phyloP scores from a whole-genome alignment of 2,329 filamentous ascomycete species.

The Calonectria montana region DNA sequence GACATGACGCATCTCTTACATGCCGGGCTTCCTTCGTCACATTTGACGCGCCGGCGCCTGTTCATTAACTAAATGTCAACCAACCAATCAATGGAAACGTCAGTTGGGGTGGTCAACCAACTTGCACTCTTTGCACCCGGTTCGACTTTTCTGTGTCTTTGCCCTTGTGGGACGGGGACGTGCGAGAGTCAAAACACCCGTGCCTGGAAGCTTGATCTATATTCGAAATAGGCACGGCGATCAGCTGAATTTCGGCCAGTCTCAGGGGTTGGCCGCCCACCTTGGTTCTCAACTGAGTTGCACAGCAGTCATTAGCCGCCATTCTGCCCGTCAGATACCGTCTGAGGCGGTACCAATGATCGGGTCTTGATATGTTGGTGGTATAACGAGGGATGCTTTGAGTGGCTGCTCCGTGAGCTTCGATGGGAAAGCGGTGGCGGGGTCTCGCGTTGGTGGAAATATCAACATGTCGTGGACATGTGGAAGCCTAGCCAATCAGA shows the following conservation, averaged over 20 bases:
- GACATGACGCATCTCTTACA: constrained; percentile 30
- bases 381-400: not conserved
- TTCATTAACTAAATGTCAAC: not conserved
- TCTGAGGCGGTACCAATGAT: not conserved
- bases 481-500: not conserved
- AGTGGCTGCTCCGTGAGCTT: not conserved
- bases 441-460: not conserved
- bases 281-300: constrained; percentile 9
- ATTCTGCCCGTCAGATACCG: not conserved
- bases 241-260: not conserved
- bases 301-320: not conserved
- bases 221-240: not conserved
- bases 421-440: not conserved
- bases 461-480: not conserved
- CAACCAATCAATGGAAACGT: not conserved
- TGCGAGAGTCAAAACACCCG: constrained; percentile 25
- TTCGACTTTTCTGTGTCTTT: constrained; percentile 35
- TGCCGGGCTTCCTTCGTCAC: constrained; percentile 35
- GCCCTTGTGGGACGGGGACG: constrained; percentile 21
- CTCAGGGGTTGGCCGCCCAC: constrained; percentile 1
- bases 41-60: constrained; percentile 41
- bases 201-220: constrained; percentile 25
- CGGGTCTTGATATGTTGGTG: not conserved
- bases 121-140: constrained; percentile 39
- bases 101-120: constrained; percentile 13